Evolutionary conservation across 768 basidiomycete species (phyloP), one percentile per base, ranked within the genome.

Genomic region (Strobilomyces echinocephalus): DNA sequence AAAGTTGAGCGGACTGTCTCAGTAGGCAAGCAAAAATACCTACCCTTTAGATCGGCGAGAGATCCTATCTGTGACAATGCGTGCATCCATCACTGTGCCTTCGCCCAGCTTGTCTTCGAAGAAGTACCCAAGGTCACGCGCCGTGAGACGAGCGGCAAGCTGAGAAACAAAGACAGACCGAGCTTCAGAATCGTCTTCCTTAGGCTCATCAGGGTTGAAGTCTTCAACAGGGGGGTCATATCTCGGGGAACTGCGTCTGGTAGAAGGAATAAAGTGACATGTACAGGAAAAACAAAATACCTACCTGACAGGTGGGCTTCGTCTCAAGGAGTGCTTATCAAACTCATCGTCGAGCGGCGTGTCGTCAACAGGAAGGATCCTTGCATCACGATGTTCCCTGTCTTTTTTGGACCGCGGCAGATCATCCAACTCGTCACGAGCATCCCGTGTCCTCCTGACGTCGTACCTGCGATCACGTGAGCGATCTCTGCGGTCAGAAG

Each of bases 161-260:
- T 98, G 97, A 63, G 95, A 95, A 68, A 97, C 93, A 74, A 98
- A 98, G 61, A 97, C 92, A 63, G 97, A 97, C 72, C 97, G 88
- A 66, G 91, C 88, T 83, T 98, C 97, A 52, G 92, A 94, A 67
- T 98, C 95, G 68, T 97, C 93, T 71, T 94, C 91, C 64, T 87
- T 88, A 8, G 88, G 87, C 59, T 97, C 93, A 61, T 95, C 91
- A 30, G 86, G 85, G 59, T 87, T 88, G 67, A 85, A 87, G 50
- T 72, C 72, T 62, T 91, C 90, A 34, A 85, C 79, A 28, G 73
- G 79, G 18, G 78, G 75, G 40, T 88, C 87, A 60, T 90, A 88
- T 28, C 78, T 76, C 20, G 88, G 87, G 16, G 89, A 88, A 34
- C 78, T 77, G 51, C 89, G 82, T 62, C 88, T 90, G 55, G 40